Base-by-base conservation (phyloP, 78 protist species). In the Dictyostelium discoideum region DNA sequence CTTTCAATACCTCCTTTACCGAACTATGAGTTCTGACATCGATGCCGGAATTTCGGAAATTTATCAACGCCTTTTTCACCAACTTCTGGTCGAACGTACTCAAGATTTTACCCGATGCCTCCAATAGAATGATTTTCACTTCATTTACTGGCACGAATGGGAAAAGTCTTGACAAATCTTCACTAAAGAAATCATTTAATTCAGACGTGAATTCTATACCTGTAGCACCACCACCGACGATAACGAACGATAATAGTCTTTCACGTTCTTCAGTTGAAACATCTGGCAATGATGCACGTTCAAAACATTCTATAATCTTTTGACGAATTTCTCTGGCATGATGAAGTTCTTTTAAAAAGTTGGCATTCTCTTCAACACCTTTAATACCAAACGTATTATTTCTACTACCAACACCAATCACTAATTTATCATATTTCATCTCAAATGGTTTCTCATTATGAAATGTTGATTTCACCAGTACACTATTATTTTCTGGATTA, bases 141-240 rank as follows among this genome's bases (percentile, higher is more conserved):
- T 92, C 85, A 60, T 90, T 84, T n/a, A 77, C 97, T 5, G 87
- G 87, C 0, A 67, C 84, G n/a, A 60, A 26, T 65, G 95, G 95
- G 79, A 57, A 90, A 16, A 48, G 60, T 82, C 84, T 90, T 22
- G 83, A 26, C 2, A 90, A 5, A 72, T 90, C 95, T 26, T 90
- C 95, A 1, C 26, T 24, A 18, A 90, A 85, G 18, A 82, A 80
- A 42, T 90, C 95, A 39, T 80, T 82, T 5, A 90, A 13, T 73
- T 90, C 88, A 5, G 80, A 24, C 2, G 81, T 29, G 48, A 50
- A 92, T 0, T 60, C 76, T n/a, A n/a, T n/a, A n/a, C n/a, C n/a
- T n/a, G n/a, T n/a, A 7, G 99, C 98, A 22, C 99, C 99, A 14
- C 98, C 99, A 16, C 99, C 99, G 7, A 96, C 80, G 2, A 98